Conservation (phyloP, 257 asterid species). For the Nicotiana noctiflora region DNA sequence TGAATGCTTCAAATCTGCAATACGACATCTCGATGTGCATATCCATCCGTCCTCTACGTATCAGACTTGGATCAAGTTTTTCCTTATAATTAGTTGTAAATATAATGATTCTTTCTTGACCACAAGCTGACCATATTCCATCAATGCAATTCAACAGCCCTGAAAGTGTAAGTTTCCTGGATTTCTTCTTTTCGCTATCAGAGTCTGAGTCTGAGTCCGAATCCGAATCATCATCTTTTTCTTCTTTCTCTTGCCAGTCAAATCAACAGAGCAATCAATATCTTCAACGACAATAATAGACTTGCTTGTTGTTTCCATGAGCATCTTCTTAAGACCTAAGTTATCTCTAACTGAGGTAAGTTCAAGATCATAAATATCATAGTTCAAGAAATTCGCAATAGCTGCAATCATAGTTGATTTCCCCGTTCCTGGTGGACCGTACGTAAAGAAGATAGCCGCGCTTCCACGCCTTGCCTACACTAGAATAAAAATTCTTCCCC, state of each 20-base stretch:
- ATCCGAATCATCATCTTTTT: too few species aligned
- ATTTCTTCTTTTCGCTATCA: background rate
- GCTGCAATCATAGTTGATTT: background rate
- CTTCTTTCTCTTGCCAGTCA: background rate
- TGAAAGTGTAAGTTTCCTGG: background rate
- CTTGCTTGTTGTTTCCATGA: constrained; percentile 1
- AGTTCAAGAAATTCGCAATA: background rate
- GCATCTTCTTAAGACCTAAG: background rate
- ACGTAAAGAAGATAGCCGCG: background rate
- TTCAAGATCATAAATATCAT: constrained; percentile 3
- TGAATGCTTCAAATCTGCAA: constrained; percentile 4
- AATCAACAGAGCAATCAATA: background rate
- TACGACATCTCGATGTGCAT: constrained; percentile 8
- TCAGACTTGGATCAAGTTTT: constrained; percentile 5
- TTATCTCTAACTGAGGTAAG: background rate
- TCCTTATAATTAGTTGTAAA: background rate
- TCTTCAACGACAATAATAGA: constrained; percentile 4
- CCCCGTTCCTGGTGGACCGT: constrained; percentile 3
- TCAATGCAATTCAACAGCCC: constrained; percentile 3
- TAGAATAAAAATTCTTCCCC: background rate
- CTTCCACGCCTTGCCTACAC: background rate
- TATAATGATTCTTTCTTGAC: background rate
- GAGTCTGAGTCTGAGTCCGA: background rate
- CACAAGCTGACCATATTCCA: constrained; percentile 8
- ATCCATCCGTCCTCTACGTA: constrained; percentile 3